Conservation (phyloP, 192 early-diverging fungal genomes). For the Allomyces macrogynus region DNA sequence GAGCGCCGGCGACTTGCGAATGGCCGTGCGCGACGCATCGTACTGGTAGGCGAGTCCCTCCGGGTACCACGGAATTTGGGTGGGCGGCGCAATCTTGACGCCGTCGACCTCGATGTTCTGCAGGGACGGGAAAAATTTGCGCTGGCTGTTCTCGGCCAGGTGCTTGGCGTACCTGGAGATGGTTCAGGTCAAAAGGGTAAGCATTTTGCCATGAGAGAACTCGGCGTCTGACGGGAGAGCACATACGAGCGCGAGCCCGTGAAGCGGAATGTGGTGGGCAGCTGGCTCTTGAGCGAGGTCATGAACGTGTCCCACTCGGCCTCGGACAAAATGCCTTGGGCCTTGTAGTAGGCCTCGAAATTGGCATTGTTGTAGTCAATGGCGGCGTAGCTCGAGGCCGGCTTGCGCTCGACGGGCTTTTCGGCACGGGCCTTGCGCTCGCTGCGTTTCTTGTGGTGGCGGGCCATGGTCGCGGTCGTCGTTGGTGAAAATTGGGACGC, state of each 20-base stretch:
- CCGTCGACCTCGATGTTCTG: constrained; percentile 41
- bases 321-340: constrained; percentile 50
- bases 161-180: constrained; percentile 19
- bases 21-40: constrained; percentile 43
- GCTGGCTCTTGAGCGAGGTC: constrained; percentile 38
- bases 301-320: constrained; percentile 67
- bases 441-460: constrained; percentile 2
- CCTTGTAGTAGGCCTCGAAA: constrained; percentile 55
- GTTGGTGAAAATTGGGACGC: background rate
- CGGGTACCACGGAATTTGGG: constrained; percentile 68
- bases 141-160: constrained; percentile 24
- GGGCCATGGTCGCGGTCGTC: constrained; percentile 1
- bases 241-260: constrained; percentile 61
- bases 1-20: constrained; percentile 58
- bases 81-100: constrained; percentile 48
- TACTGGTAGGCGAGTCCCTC: constrained; percentile 80
- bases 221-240: background rate
- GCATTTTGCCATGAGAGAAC: background rate
- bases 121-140: constrained; percentile 37
- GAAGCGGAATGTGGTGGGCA: constrained; percentile 86
- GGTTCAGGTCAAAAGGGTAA: constrained; percentile 7
- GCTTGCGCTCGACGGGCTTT: constrained; percentile 4
- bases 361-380: constrained; percentile 33
- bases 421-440: background rate
- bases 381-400: constrained; percentile 10